Conservation (phyloP, 352 stramenopile genomes). For the Phytopythium cucurbitacearum region DNA sequence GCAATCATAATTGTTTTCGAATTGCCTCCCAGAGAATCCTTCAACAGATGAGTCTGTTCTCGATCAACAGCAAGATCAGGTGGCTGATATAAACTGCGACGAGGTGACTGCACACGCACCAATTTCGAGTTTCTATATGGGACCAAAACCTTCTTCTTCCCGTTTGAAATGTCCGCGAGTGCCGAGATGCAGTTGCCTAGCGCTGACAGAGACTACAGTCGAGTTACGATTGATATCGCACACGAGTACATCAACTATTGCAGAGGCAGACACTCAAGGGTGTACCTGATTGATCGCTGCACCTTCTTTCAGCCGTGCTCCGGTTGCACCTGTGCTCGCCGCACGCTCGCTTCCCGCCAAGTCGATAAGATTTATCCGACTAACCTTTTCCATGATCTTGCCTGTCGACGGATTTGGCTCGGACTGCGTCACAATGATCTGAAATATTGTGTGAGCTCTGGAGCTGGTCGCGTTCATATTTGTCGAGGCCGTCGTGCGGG, state of each 20-base stretch:
- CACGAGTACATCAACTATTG: background rate
- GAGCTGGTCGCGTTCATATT: constrained; percentile 88
- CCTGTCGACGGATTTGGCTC: constrained; percentile 61
- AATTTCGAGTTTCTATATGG: constrained; percentile 92
- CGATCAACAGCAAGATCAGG: background rate
- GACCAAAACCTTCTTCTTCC: constrained; percentile 85
- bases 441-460: constrained; percentile 78
- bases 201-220: constrained; percentile 72
- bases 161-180: constrained; percentile 80
- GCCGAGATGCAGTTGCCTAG: constrained; percentile 92
- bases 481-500: constrained; percentile 76
- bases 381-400: constrained; percentile 83
- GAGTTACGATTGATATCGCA: background rate
- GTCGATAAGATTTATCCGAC: constrained; percentile 89
- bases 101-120: constrained; percentile 24
- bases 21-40: constrained; percentile 84
- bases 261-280: too few species aligned
- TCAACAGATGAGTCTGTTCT: constrained; percentile 72
- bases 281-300: constrained; percentile 90
- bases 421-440: constrained; percentile 82
- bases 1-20: constrained; percentile 92
- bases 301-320: constrained; percentile 88
- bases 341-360: constrained; percentile 89
- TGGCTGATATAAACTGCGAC: too few species aligned
- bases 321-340: constrained; percentile 87